Evolutionary conservation across 768 basidiomycete genomes (phyloP), one percentile per base, ranked within the genome.

Genomic region (Cystoderma amianthinum): DNA sequence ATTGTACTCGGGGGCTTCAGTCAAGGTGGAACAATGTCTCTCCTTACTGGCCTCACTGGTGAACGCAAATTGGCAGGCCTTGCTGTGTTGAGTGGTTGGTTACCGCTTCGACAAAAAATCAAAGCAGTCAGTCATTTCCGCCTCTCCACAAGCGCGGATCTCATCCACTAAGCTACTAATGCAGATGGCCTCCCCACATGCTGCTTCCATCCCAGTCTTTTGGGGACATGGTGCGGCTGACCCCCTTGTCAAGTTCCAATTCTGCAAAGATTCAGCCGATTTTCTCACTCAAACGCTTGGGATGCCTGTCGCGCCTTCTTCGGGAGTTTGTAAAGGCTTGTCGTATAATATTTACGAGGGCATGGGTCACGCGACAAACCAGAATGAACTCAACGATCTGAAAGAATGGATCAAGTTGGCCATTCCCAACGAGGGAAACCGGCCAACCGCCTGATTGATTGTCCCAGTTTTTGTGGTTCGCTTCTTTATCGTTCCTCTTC

Each of bases 1-100:
- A 85, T 95, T 51, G 73, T 95, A 22, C 61, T 97, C 17, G 91
- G 89, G 24, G 93, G 93, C 7, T 95, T 94, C 64, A 85, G 81
- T 45, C 92, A 95, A 58, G 92, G 89, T 25, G 87, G 71, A 30
- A 77, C 82, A 17, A 82, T 94, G 69, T 72, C 80, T 5, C 65
- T 92, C n/a, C 62, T 93, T 37, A 78, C 80, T 3, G 89, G 80
- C 5, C 64, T 94, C 43, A 84, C 78, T 2, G 68, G 66, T 2
- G 76, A 79, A 48, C 65, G 75, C 44, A 80, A 79, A 50, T 67
- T 93, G 12, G 89, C 72, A 2, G 91, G 90, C 3, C 55, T 91
- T 41, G 75, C 71, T 13, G 71, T 75, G 4, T 65, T 95, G 48
- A 91, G 87, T 48, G 83, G 84, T 4, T 95, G 87, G 84, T 58